Percentiles rank a stretch among this genome's conserved stretches.
These are phyloP conservation scores for Vitis hybrid DNA, from an alignment of 177 flowering plant genomes.

Conservation along the genomic window DNA sequence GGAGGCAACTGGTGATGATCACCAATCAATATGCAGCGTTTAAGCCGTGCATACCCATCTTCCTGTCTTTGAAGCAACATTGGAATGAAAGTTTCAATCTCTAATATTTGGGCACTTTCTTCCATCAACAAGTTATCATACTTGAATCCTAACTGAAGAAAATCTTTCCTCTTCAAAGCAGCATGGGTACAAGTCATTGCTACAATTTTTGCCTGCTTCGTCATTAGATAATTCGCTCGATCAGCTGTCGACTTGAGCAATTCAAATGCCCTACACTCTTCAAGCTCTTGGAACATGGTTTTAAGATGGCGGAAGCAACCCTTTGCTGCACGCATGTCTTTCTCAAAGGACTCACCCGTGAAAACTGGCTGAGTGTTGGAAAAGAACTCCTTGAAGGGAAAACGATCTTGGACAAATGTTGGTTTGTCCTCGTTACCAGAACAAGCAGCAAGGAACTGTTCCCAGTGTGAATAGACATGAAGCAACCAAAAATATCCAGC, in stretches of 20 bases:
- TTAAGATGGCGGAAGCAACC: constrained; percentile 94
- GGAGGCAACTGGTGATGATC: constrained; percentile 99
- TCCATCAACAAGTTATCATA: constrained; percentile 98
- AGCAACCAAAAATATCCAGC: constrained; percentile 99
- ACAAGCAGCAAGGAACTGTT: constrained; percentile 87
- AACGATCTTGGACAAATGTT: constrained; percentile 72
- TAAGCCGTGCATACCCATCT: constrained; percentile 96
- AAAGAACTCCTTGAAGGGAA: constrained; percentile 90
- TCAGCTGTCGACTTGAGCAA: constrained; percentile 95
- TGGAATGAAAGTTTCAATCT: constrained; percentile 97
- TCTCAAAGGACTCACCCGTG: constrained; percentile 79
- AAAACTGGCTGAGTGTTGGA: constrained; percentile 74
- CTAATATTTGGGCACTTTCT: constrained; percentile 98
- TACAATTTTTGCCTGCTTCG: constrained; percentile 97
- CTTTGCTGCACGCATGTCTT: constrained; percentile 91
- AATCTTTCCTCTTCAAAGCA: constrained; percentile 94
- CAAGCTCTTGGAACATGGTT: constrained; percentile 93
- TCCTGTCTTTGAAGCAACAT: constrained; percentile 98
- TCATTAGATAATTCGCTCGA: constrained; percentile 95
- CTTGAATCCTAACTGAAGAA: constrained; percentile 88
- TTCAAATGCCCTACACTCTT: constrained; percentile 98
- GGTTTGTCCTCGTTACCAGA: constrained; percentile 65
- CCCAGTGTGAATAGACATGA: constrained; percentile 99
- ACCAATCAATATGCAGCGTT: constrained; percentile 97
- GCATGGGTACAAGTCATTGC: constrained; percentile 99